Evolutionary conservation across 2,329 filamentous ascomycete genomes (phyloP).

Genomic region (Pseudogymnoascus sp.): DNA sequence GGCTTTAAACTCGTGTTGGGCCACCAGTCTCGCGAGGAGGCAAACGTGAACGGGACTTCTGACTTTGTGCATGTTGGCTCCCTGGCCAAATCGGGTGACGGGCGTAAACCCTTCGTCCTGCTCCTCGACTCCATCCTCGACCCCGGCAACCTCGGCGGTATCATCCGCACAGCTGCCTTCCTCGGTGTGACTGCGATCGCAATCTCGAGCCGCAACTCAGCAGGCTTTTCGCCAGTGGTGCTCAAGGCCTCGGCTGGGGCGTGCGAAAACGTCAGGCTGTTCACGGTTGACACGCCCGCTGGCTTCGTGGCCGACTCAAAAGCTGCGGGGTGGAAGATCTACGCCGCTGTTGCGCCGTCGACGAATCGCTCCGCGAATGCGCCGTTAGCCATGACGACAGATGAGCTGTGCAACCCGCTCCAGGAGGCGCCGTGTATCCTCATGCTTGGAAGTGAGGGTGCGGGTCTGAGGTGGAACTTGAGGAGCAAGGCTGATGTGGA

Average conservation of each 20-base stretch:
- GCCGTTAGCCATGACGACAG: slow-evolving; percentile 34
- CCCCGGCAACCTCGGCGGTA: slow-evolving; percentile 82
- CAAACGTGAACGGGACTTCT: slow-evolving; percentile 60
- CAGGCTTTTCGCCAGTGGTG: slow-evolving; percentile 65
- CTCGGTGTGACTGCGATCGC: slow-evolving; percentile 81
- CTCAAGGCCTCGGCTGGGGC: slow-evolving; percentile 87
- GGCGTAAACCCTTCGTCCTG: slow-evolving; percentile 61
- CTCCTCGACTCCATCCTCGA: slow-evolving; percentile 72
- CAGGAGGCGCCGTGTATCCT: slow-evolving; percentile 61
- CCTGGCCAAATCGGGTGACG: slow-evolving; percentile 19
- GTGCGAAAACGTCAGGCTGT: slow-evolving; percentile 68
- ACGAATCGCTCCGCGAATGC: slow-evolving; percentile 31
- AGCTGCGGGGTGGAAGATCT: slow-evolving; percentile 71
- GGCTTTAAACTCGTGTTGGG: slow-evolving; percentile 54
- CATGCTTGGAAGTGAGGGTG: slow-evolving; percentile 74
- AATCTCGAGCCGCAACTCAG: slow-evolving; percentile 65
- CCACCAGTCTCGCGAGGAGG: slow-evolving; percentile 67
- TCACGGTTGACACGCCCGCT: slow-evolving; percentile 58
- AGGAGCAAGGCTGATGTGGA: slow-evolving; percentile 58
- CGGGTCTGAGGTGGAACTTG: slow-evolving; percentile 59
- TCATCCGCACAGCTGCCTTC: slow-evolving; percentile 81
- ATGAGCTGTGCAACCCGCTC: slow-evolving; percentile 49
- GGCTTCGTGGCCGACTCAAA: slow-evolving; percentile 63
- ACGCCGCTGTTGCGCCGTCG: slow-evolving; percentile 58
- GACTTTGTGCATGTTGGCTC: slow-evolving; percentile 36